Conservation (phyloP, 768 basidiomycete species). For the Xerocomellus amylosporus region DNA sequence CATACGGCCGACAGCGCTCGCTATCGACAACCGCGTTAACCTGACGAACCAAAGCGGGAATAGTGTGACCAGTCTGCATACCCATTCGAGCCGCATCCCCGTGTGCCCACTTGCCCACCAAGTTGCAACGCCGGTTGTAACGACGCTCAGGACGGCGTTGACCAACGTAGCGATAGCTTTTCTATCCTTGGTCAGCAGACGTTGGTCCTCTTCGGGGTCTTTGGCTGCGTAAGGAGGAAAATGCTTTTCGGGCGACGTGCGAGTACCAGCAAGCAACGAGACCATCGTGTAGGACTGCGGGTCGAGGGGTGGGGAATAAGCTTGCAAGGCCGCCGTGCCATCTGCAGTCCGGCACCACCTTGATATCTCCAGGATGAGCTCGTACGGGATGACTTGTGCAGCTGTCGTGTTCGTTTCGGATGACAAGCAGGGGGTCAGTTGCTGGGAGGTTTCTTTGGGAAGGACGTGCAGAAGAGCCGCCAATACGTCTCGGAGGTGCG, state of each 20-base stretch:
- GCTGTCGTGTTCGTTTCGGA: conserved; percentile 2
- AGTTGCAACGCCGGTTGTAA: conserved; percentile 61
- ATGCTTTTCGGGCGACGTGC: conserved; percentile 72
- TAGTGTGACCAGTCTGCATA: conserved; percentile 35
- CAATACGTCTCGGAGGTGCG: conserved; percentile 54
- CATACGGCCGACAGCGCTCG: conserved; percentile 61
- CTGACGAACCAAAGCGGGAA: neutral
- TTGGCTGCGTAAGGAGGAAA: conserved; percentile 52
- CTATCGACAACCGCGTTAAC: conserved; percentile 30
- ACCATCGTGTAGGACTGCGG: conserved; percentile 64
- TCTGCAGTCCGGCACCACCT: conserved; percentile 62
- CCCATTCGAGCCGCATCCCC: conserved; percentile 74
- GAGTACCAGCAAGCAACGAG: conserved; percentile 71
- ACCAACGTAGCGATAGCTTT: conserved; percentile 67
- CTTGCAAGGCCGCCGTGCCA: conserved; percentile 42
- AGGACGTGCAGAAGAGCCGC: conserved; percentile 43
- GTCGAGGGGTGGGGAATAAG: conserved; percentile 43
- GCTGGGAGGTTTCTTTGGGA: conserved; percentile 42
- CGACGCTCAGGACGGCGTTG: conserved; percentile 69
- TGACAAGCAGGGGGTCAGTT: conserved; percentile 42
- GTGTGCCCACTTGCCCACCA: conserved; percentile 71
- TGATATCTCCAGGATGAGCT: conserved; percentile 55
- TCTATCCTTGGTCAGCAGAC: conserved; percentile 49
- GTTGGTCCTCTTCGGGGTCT: conserved; percentile 47
- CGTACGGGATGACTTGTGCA: conserved; percentile 57